Conservation (phyloP, 768 basidiomycete genomes). For the Trametes cubensis region DNA sequence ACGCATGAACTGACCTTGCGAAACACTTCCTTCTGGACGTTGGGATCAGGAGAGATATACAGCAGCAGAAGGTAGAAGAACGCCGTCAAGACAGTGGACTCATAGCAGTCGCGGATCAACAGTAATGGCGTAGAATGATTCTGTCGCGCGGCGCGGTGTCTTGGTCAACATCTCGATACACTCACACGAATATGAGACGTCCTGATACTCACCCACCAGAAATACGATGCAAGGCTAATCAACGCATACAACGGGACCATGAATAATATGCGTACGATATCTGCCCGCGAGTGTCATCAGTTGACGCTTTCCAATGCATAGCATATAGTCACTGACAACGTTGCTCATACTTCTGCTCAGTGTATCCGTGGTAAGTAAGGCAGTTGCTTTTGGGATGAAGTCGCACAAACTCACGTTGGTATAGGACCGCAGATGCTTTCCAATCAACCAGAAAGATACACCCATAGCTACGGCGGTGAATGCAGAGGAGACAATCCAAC, state of each 20-base stretch:
- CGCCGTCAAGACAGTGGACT: constrained; percentile 71
- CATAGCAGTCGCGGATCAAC: constrained; percentile 73
- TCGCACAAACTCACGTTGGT: constrained; percentile 55
- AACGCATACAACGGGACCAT: constrained; percentile 78
- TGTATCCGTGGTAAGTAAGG: not conserved
- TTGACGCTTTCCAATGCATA: not conserved
- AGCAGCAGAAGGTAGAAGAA: constrained; percentile 79
- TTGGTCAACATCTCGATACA: not conserved
- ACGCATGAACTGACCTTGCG: constrained; percentile 38
- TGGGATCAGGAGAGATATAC: constrained; percentile 65
- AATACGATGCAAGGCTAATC: constrained; percentile 67
- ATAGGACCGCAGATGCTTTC: constrained; percentile 73
- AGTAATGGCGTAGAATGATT: constrained; percentile 71
- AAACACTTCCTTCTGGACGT: constrained; percentile 64
- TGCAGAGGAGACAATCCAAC: constrained; percentile 67
- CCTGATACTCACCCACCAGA: constrained; percentile 60
- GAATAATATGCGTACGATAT: constrained; percentile 74
- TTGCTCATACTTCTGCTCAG: constrained; percentile 63
- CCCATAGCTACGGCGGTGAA: constrained; percentile 59
- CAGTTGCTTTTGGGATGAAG: not conserved
- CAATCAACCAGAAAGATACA: constrained; percentile 74
- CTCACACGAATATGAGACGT: not conserved
- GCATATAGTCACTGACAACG: constrained; percentile 47
- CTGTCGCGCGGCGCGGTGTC: constrained; percentile 32
- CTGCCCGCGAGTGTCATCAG: constrained; percentile 34